Evolutionary conservation across 2,329 filamentous ascomycete species (phyloP).

Genomic region (Verticillium isaacii): DNA sequence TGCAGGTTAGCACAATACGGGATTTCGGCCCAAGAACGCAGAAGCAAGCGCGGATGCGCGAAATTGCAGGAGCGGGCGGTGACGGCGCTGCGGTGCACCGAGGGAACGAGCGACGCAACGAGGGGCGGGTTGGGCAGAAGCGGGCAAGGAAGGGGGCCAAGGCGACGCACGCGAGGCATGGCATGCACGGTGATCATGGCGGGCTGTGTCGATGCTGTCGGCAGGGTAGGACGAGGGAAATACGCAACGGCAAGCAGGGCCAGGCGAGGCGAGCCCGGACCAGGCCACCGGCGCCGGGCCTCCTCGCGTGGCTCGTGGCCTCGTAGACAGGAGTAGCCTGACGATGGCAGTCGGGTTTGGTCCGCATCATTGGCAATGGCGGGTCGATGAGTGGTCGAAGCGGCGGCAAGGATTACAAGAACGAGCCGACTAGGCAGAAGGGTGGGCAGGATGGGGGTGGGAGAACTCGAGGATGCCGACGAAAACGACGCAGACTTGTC

Average conservation of each 20-base stretch:
- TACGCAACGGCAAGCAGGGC: background rate
- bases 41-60: conserved; percentile 1
- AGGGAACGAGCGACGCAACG: background rate
- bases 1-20: background rate
- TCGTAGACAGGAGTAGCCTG: background rate
- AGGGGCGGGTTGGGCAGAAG: background rate
- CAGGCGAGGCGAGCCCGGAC: background rate
- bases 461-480: background rate
- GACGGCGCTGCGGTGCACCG: background rate
- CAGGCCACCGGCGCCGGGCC: background rate
- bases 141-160: background rate
- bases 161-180: background rate
- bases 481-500: background rate
- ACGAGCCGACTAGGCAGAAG: background rate
- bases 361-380: background rate
- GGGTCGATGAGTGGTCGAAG: background rate
- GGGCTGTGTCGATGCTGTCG: background rate
- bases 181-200: background rate
- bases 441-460: background rate
- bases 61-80: background rate
- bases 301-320: background rate
- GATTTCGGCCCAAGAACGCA: background rate
- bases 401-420: background rate
- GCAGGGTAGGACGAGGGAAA: background rate
- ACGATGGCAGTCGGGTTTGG: background rate